Base-by-base conservation (phyloP, 2,329 filamentous ascomycete species). In the Cladosporium sphaerospermum region DNA sequence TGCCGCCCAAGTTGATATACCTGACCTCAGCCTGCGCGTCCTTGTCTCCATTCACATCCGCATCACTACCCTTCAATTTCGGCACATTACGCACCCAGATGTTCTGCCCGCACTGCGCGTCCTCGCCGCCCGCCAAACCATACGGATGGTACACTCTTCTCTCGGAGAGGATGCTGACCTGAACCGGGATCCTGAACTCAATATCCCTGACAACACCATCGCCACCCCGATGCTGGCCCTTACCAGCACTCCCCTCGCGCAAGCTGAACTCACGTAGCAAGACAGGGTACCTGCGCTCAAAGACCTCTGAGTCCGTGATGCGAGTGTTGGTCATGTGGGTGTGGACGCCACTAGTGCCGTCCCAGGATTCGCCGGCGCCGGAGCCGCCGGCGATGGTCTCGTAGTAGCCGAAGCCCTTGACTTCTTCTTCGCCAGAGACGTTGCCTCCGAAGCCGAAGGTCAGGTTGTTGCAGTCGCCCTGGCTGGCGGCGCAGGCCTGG, bases 291-390 rank as follows among this genome's bases (percentile, higher is more conserved):
- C 88, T 74, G 28, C 85, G 77, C 71, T 92, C 88, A 59, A 92
- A 87, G 6, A 90, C 80, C 66, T 93, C 88, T 0, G 84, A 78
- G 64, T 92, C 88, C 0, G 88, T 91, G 64, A 91, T 92, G 11
- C 87, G 79, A 3, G 88, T 92, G 67, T 93, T 93, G 6, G 88
- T 92, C 85, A 91, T 90, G 70, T 92, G 86, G 2, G 82, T 86
- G 66, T 92, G 86, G n/a, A 91, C 86, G 13, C 86, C 87, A 49
- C 76, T 82, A 9, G 85, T 84, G 36, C 88, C 88, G 56, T 85
- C 75, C 87, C 87, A 91, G 11, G 76, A 75, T 0, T 83, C 79
- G 0, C 87, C 87, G 0, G 88, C 88, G 28, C 88, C 88, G 37
- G 79, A 82, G 0, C 88, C 88, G 37, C 88, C 88, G 0, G 85